Evolutionary conservation across 495 filamentous ascomycete genomes (phyloP).

Genomic region (Xylaria flabelliformis): DNA sequence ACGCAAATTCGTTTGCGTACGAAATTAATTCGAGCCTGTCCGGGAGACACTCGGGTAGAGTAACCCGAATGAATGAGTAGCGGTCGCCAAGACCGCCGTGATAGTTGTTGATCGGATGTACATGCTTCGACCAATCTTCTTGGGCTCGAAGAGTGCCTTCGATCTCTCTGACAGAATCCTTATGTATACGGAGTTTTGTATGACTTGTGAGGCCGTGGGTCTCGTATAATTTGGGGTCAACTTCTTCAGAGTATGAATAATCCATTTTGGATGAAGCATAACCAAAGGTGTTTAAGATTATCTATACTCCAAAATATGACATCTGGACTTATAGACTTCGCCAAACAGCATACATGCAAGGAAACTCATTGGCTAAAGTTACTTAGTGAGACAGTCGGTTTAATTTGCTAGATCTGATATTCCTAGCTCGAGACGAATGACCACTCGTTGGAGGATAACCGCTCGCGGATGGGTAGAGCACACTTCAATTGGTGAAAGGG

Average conservation of each 20-base stretch:
- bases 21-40: constrained; percentile 50
- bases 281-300: not conserved
- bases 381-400: too few species aligned
- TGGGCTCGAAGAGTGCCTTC: constrained; percentile 35
- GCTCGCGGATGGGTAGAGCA: too few species aligned
- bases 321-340: not conserved
- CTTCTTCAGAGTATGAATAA: constrained; percentile 1
- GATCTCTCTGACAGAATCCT: constrained; percentile 28
- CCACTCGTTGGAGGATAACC: too few species aligned
- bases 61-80: constrained; percentile 36
- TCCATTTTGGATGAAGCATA: not conserved
- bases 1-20: constrained; percentile 52
- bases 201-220: constrained; percentile 34
- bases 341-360: too few species aligned
- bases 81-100: constrained; percentile 34
- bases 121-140: constrained; percentile 39
- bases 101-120: constrained; percentile 31
- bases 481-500: too few species aligned
- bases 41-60: constrained; percentile 47
- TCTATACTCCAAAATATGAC: not conserved
- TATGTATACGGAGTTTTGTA: constrained; percentile 34
- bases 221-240: constrained; percentile 26
- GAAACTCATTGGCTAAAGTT: too few species aligned
- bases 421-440: too few species aligned
- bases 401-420: too few species aligned